Base-by-base conservation (phyloP, 495 filamentous ascomycete species). In the Collariella sp. region DNA sequence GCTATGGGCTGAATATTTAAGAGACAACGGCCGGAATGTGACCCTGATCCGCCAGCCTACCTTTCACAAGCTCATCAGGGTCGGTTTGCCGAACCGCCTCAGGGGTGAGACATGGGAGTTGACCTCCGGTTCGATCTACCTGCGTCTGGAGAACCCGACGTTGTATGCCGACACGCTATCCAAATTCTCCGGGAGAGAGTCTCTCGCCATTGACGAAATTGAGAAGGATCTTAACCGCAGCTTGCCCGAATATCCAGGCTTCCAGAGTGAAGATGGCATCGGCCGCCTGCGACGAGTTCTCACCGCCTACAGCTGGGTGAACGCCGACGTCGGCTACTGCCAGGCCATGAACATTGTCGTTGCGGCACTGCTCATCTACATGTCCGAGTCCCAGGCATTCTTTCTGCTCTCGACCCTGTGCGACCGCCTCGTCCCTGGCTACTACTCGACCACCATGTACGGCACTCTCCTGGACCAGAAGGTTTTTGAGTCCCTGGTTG, bases 261-360 rank as follows among this genome's bases (percentile, higher is more conserved):
- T 95, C 62, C 93, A 98, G 70, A 94, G 86, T 62, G 89, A 95
- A 61, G 90, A 96, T 62, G 93, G 93, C 9, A 98, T 98, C 60
- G 89, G 83, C 19, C 82, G 93, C 12, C 76, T 98, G 49, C 81
- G 93, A 40, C 76, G 91, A 45, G 93, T 98, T 23, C 76, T 98
- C 24, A 95, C 89, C 5, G 93, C 93, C 12, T 98, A 98, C 69
- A 95, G 89, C 68, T 98, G 93, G 93, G 87, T 81, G 20, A 89
- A 98, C 62, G 81, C 87, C 43, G 88, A 95, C 56, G 90, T 98
- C 36, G 93, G 93, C 23, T 98, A 98, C 67, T 98, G 93, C 67
- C 93, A 98, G 68, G 93, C 93, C 20, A 98, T 98, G 93, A 98
- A 98, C 65, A 98, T 98, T 56, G 93, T 98, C 16, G 91, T 95